Conservation (phyloP, 83 land plant genomes). For the Picea mariana region DNA sequence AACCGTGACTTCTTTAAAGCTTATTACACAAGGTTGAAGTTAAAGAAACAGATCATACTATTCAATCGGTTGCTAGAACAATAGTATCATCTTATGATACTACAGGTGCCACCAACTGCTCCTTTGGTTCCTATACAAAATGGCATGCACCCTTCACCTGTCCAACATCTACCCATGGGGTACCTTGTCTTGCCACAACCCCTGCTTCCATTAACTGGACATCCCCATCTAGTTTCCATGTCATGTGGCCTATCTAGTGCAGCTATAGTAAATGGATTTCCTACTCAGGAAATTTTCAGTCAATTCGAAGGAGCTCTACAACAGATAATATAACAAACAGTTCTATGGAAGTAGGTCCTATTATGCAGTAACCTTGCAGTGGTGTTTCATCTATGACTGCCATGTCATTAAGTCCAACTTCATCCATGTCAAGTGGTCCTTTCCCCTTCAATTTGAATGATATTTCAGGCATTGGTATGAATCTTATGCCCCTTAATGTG, state of each 20-base stretch:
- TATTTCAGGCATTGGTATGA: conserved; percentile 74
- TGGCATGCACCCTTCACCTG: conserved; percentile 85
- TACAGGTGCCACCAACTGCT: not conserved
- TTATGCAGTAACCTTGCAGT: conserved; percentile 36
- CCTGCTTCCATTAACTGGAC: conserved; percentile 56
- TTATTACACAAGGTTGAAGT: conserved; percentile 40
- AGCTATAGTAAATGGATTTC: conserved; percentile 79
- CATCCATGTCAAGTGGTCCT: conserved; percentile 78
- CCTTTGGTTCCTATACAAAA: conserved; percentile 56
- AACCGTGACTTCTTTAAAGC: conserved; percentile 50
- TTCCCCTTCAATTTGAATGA: conserved; percentile 87
- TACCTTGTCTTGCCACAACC: conserved; percentile 73
- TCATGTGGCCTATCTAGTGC: conserved; percentile 57
- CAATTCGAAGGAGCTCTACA: conserved; percentile 54
- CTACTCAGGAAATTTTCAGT: conserved; percentile 60
- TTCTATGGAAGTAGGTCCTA: conserved; percentile 27
- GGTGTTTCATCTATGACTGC: conserved; percentile 62
- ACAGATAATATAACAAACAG: conserved; percentile 50
- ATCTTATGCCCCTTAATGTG: conserved; percentile 63
- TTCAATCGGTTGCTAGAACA: conserved; percentile 50
- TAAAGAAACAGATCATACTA: conserved; percentile 44
- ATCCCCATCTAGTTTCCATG: conserved; percentile 70
- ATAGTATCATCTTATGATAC: conserved; percentile 38
- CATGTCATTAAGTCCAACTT: conserved; percentile 68
- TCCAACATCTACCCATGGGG: conserved; percentile 81